Conservation (phyloP, 176 grass and related monocot genomes). For the Carex kokanica region DNA sequence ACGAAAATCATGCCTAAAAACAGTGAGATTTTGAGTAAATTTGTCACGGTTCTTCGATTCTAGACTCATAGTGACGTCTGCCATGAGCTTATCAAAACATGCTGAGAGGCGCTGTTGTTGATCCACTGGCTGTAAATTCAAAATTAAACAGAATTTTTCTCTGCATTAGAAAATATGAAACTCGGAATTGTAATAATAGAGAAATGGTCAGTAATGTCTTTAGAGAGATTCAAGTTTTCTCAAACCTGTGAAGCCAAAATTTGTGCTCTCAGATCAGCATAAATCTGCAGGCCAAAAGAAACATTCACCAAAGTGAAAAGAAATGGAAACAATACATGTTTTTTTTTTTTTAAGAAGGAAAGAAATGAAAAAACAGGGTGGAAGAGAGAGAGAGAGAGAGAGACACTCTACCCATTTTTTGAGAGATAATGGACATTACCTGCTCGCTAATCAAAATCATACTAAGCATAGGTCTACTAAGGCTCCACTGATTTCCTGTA, state of each 20-base stretch:
- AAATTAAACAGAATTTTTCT: neutral
- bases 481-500: conserved; percentile 96
- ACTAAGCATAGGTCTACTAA: conserved; percentile 97
- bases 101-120: conserved; percentile 79
- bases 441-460: conserved; percentile 98
- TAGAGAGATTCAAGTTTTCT: conserved; percentile 17
- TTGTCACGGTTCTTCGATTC: conserved; percentile 96
- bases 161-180: neutral
- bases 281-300: conserved; percentile 59
- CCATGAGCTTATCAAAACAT: conserved; percentile 96
- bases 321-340: neutral
- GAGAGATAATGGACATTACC: conserved; percentile 35
- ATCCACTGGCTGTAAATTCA: conserved; percentile 62
- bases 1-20: conserved; percentile 88
- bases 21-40: conserved; percentile 96
- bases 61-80: conserved; percentile 80
- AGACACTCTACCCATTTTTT: neutral
- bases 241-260: conserved; percentile 97
- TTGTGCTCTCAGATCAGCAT: conserved; percentile 74
- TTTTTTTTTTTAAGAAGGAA: neutral
- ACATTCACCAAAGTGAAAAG: conserved; percentile 21
- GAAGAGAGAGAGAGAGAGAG: neutral
- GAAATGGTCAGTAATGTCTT: conserved; percentile 17
- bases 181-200: neutral
- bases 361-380: neutral